Percentiles rank a stretch among this genome's conserved stretches.
Conservation (phyloP, 179 eudicot genomes). For the Gypsophila paniculata region DNA sequence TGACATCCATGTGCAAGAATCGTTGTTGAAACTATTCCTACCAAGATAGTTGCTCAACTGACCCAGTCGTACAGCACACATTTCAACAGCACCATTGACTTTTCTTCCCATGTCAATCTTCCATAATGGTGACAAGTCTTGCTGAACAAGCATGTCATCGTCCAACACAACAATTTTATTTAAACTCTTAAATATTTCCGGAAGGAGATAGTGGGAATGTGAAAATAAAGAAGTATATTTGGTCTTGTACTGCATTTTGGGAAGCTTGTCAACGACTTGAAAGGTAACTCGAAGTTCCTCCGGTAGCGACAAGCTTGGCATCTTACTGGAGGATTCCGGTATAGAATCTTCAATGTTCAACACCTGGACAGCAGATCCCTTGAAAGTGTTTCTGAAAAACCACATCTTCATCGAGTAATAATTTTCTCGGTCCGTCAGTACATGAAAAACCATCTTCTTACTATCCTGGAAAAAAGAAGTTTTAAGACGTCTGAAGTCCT, state of each 20-base stretch:
- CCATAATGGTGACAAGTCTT: conserved; percentile 73
- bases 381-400: conserved; percentile 56
- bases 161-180: conserved; percentile 72
- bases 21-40: conserved; percentile 33
- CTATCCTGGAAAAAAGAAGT: conserved; percentile 52
- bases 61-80: conserved; percentile 58
- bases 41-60: conserved; percentile 53
- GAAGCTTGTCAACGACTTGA: conserved; percentile 36
- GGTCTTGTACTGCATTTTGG: conserved; percentile 44
- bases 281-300: conserved; percentile 77
- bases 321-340: conserved; percentile 24
- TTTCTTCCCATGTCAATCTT: conserved; percentile 62
- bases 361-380: conserved; percentile 62
- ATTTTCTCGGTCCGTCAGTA: conserved; percentile 72
- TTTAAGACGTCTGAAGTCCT: conserved; percentile 14
- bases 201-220: conserved; percentile 69
- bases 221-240: conserved; percentile 71
- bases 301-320: conserved; percentile 47
- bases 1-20: conserved; percentile 83
- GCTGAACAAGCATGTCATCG: conserved; percentile 80
- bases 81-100: conserved; percentile 76
- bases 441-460: conserved; percentile 74
- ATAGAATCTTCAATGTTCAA: conserved; percentile 60
- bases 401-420: conserved; percentile 83
- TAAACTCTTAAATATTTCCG: conserved; percentile 55